Base-by-base conservation (phyloP, 2,329 filamentous ascomycete species). In the Curvularia eragrostidis region DNA sequence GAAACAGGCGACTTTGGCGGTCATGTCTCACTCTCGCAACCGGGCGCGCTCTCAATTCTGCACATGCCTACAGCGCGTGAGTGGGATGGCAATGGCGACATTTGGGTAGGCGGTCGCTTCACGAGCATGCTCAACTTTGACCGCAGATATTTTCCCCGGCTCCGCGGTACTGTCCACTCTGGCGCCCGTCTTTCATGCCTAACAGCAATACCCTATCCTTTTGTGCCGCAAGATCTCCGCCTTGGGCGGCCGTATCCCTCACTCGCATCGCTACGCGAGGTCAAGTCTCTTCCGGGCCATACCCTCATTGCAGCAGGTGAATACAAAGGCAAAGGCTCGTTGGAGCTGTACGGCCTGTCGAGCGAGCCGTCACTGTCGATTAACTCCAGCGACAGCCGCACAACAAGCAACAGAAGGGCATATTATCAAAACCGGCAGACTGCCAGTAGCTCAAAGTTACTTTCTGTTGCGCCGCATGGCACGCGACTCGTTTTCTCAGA, bases 91-190 rank as follows among this genome's bases (percentile, higher is more conserved):
- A 90, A 91, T 48, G 85, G 89, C 58, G 90, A 95, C 28, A 95
- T 98, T 39, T 94, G 93, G 79, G 87, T 97, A 34, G 91, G 90
- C 4, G 94, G 94, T 0, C 87, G 94, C 15, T 97, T 97, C 73
- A 90, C 93, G 4, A 93, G 88, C 68, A 91, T 97, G 55, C 81
- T 97, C 3, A 89, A 92, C 71, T 98, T 97, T 77, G 93, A 97
- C 72, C 86, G 93, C 3, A 89, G 94, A 43, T 91, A 86, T 75
- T 96, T 97, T 69, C 91, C 92, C 0, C 85, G 85, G 15, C 84
- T 97, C 7, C 85, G 87, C 58, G 89, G 87, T 5, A 91, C 91
- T 0, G 88, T 97, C 9, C 88, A 96, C 76, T 96, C 92, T 0
- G 93, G 93, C 2, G 91, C 91, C 0, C 83, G 89, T 5, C 83